Conservation (phyloP, 495 filamentous ascomycete genomes). For the Oleoguttula mirabilis region DNA sequence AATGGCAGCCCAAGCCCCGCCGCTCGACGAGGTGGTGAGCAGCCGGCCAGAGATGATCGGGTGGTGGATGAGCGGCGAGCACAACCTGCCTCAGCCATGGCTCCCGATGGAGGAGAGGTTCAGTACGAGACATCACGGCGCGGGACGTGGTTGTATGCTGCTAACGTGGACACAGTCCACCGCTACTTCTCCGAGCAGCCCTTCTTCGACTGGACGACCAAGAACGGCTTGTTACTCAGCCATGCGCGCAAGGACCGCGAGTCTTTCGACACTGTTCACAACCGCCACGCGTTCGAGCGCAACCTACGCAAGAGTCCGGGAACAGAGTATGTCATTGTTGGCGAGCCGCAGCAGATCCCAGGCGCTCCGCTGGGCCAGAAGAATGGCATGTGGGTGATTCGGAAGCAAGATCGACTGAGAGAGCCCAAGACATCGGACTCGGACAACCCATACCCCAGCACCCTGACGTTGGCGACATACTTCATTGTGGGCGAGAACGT, state of each 20-base stretch:
- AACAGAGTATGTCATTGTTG: slow-evolving; percentile 29
- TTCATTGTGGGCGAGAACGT: slow-evolving; percentile 77
- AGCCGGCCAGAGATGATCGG: slow-evolving; percentile 8
- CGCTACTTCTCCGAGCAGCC: slow-evolving; percentile 84
- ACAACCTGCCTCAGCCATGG: background rate
- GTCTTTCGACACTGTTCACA: slow-evolving; percentile 46
- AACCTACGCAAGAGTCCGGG: slow-evolving; percentile 68
- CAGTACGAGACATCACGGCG: slow-evolving; percentile 7
- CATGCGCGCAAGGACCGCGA: slow-evolving; percentile 63
- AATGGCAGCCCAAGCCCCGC: slow-evolving; percentile 3
- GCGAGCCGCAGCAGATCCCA: slow-evolving; percentile 37
- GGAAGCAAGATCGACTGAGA: slow-evolving; percentile 55
- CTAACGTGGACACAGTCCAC: slow-evolving; percentile 38
- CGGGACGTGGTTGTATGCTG: slow-evolving; percentile 16
- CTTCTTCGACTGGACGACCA: slow-evolving; percentile 82
- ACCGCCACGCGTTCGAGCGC: slow-evolving; percentile 67
- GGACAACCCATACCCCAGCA: slow-evolving; percentile 44
- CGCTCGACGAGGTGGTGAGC: slow-evolving; percentile 15
- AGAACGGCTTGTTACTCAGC: slow-evolving; percentile 64
- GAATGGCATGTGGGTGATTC: slow-evolving; percentile 78
- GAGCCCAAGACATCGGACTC: background rate
- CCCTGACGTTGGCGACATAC: slow-evolving; percentile 63
- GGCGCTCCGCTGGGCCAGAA: slow-evolving; percentile 40
- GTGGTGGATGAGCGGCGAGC: slow-evolving; percentile 10
- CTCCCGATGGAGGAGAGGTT: slow-evolving; percentile 18